Percentiles rank a stretch among this genome's conserved stretches.
These are phyloP conservation scores for Toxicodendron radicans DNA, from an alignment of 345 rosid species.

Conservation along the genomic window DNA sequence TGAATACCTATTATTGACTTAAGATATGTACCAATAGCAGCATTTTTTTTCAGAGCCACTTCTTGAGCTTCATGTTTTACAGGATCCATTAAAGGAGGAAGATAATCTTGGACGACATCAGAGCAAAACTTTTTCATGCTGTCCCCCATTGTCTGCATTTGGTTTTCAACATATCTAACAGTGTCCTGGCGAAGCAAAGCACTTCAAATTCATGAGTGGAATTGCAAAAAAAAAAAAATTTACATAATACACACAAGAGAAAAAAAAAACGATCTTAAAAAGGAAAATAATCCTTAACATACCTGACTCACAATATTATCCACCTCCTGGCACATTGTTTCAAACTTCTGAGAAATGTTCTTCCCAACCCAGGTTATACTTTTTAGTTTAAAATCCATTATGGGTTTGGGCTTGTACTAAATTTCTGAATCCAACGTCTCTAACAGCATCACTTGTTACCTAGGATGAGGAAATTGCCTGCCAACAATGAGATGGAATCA, in stretches of 20 bases:
- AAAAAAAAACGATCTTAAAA: conserved; percentile 13
- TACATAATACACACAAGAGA: background rate
- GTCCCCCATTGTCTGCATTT: conserved; percentile 38
- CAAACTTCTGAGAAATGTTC: conserved; percentile 64
- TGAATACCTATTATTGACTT: conserved; percentile 23
- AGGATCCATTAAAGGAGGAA: conserved; percentile 28
- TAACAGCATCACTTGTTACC: conserved; percentile 3
- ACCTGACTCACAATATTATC: conserved; percentile 64
- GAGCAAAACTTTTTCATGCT: conserved; percentile 43
- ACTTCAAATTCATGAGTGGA: conserved; percentile 13
- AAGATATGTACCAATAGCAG: conserved; percentile 6
- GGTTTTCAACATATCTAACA: conserved; percentile 46
- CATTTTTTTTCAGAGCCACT: conserved; percentile 21
- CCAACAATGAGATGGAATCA: background rate
- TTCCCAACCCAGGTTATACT: conserved; percentile 63
- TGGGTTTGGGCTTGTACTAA: background rate
- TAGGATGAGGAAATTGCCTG: conserved; percentile 11
- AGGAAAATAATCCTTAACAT: background rate
- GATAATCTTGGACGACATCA: conserved; percentile 37
- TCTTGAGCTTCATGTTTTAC: conserved; percentile 34
- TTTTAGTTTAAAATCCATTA: conserved; percentile 54
- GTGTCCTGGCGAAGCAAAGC: conserved; percentile 35
- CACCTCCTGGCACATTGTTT: conserved; percentile 59
- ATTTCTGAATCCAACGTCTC: background rate
- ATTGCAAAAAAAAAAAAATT: background rate